phyloP scores from a whole-genome alignment of 768 basidiomycete genomes.

The Panellus pusillus region DNA sequence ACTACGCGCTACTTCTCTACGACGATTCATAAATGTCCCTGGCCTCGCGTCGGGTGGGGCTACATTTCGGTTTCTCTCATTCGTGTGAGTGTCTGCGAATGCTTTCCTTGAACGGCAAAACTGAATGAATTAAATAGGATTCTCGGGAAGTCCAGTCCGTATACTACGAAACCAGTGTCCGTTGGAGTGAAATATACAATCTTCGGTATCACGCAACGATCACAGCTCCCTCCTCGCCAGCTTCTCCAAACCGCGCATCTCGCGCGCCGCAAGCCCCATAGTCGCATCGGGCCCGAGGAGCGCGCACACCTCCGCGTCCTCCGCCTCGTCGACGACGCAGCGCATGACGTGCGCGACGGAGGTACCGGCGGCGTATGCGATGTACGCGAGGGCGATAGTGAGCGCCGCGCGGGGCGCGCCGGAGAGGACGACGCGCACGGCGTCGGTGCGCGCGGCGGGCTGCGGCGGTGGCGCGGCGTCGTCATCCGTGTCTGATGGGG shows the following conservation, averaged over 20 bases:
- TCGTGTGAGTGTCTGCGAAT: too few species aligned
- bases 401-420: conserved; percentile 13
- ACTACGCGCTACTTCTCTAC: too few species aligned
- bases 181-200: too few species aligned
- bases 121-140: too few species aligned
- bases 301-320: conserved; percentile 9
- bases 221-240: conserved; percentile 5
- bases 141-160: too few species aligned
- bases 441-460: conserved; percentile 2
- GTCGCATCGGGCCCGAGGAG: conserved; percentile 3
- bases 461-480: background rate
- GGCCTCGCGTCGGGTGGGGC: too few species aligned
- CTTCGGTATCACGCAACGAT: too few species aligned
- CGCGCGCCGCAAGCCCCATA: conserved; percentile 1
- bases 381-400: conserved; percentile 8
- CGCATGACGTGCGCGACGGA: conserved; percentile 10
- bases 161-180: too few species aligned
- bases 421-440: conserved; percentile 15
- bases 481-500: background rate
- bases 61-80: too few species aligned
- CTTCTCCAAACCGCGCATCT: conserved; percentile 7
- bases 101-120: too few species aligned
- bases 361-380: conserved; percentile 12
- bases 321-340: conserved; percentile 10
- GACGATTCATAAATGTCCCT: too few species aligned